Conservation (phyloP, 768 basidiomycete genomes). For the Boletus sensibilis region DNA sequence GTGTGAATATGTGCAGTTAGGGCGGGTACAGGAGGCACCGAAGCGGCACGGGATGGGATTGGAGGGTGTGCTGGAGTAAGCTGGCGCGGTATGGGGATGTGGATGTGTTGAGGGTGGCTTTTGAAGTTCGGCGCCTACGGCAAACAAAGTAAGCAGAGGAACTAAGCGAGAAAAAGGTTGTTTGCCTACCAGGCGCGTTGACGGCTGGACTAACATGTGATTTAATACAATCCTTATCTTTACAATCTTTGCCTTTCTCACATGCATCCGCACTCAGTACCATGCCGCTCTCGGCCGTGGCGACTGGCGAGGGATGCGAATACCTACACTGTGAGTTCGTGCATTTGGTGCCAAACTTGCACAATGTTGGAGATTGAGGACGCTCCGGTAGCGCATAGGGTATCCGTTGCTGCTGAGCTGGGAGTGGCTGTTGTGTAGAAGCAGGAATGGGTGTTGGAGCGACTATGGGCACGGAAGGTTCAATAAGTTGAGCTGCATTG, state of each 20-base stretch:
- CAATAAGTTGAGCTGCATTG: constrained; percentile 4
- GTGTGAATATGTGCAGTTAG: constrained; percentile 67
- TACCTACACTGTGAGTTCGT: constrained; percentile 86
- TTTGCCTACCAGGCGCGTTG: constrained; percentile 52
- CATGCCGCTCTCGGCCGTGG: constrained; percentile 90
- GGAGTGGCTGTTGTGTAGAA: constrained; percentile 14
- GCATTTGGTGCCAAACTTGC: constrained; percentile 92
- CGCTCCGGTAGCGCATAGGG: constrained; percentile 68
- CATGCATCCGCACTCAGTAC: constrained; percentile 94
- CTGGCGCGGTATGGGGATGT: constrained; percentile 29
- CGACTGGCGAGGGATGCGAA: constrained; percentile 96
- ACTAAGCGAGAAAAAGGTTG: not conserved
- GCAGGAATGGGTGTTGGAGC: constrained; percentile 30
- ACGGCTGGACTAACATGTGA: constrained; percentile 89
- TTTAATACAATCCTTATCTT: constrained; percentile 92
- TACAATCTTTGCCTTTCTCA: constrained; percentile 83
- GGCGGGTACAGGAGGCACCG: constrained; percentile 67
- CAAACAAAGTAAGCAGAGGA: constrained; percentile 13
- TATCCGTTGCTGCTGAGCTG: constrained; percentile 33
- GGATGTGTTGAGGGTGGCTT: constrained; percentile 41
- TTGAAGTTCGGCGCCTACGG: constrained; percentile 29
- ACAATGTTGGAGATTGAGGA: constrained; percentile 85
- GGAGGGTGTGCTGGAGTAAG: constrained; percentile 28
- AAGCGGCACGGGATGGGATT: constrained; percentile 58
- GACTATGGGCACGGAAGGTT: constrained; percentile 17